These are phyloP conservation scores for Naganishia friedmannii DNA, from an alignment of 768 basidiomycete species.

Conservation along the genomic window DNA sequence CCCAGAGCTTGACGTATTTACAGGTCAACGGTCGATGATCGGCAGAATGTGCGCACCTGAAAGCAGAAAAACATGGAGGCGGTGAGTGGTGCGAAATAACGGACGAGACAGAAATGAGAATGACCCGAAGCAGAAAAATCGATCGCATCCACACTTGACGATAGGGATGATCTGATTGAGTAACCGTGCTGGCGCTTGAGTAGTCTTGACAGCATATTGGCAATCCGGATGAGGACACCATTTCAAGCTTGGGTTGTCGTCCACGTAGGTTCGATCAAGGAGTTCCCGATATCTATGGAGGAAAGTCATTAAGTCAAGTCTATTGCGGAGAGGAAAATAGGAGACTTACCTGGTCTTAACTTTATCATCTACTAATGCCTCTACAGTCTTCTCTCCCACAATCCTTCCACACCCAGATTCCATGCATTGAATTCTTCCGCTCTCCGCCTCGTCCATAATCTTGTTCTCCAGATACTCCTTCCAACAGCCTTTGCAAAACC, in stretches of 20 bases:
- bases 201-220: slow-evolving; percentile 88
- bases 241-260: slow-evolving; percentile 73
- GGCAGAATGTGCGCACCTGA: slow-evolving; percentile 68
- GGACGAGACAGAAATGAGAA: not conserved
- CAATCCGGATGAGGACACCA: slow-evolving; percentile 96
- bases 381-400: slow-evolving; percentile 27
- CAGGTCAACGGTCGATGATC: slow-evolving; percentile 93
- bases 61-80: not conserved
- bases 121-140: slow-evolving; percentile 86
- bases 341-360: slow-evolving; percentile 50
- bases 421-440: slow-evolving; percentile 55
- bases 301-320: slow-evolving; percentile 1
- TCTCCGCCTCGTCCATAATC: slow-evolving; percentile 63
- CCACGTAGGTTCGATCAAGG: slow-evolving; percentile 83
- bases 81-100: not conserved
- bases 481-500: slow-evolving; percentile 84
- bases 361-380: slow-evolving; percentile 48
- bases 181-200: slow-evolving; percentile 71
- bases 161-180: slow-evolving; percentile 80
- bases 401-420: slow-evolving; percentile 53
- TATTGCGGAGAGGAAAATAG: not conserved
- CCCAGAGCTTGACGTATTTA: slow-evolving; percentile 82
- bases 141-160: slow-evolving; percentile 74
- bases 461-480: slow-evolving; percentile 72
- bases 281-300: slow-evolving; percentile 75